Conservation (phyloP, 148 eudicot species). For the Heliamphora exappendiculata region DNA sequence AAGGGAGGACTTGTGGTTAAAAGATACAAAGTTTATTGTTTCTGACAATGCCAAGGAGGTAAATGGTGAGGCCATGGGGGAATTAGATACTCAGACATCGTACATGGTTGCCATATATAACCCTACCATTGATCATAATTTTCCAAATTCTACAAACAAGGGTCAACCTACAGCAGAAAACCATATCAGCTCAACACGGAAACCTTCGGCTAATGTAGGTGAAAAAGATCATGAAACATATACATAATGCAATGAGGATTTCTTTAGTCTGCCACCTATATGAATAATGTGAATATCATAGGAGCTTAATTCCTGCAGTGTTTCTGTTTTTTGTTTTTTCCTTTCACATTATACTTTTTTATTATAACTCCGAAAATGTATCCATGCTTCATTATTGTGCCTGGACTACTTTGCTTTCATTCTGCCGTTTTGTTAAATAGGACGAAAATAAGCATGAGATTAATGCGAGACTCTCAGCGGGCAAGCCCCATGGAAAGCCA, state of each 20-base stretch:
- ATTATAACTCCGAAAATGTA: background rate
- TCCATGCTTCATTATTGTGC: background rate
- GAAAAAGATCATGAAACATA: background rate
- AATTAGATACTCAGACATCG: background rate
- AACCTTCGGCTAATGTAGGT: background rate
- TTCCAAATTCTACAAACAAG: no score
- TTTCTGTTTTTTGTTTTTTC: background rate
- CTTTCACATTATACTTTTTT: background rate
- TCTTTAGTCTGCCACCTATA: conserved; percentile 6
- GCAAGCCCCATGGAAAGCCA: conserved; percentile 29
- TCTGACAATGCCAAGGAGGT: conserved; percentile 7
- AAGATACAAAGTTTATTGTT: conserved; percentile 6
- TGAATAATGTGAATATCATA: conserved; percentile 20
- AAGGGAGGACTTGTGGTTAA: background rate
- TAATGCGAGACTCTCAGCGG: conserved; percentile 6
- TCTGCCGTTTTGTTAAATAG: conserved; percentile 16
- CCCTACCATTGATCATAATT: conserved; percentile 1
- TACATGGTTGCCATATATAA: background rate
- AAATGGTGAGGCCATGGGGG: background rate
- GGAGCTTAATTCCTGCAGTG: conserved; percentile 1
- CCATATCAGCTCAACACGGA: background rate
- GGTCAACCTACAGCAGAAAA: conserved; percentile 9
- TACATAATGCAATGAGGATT: conserved; percentile 1
- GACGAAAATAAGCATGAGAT: conserved; percentile 5
- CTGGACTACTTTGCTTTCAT: background rate